Evolutionary conservation across 768 basidiomycete genomes (phyloP), one percentile per base, ranked within the genome.

Genomic region (Chalciporus chontae): DNA sequence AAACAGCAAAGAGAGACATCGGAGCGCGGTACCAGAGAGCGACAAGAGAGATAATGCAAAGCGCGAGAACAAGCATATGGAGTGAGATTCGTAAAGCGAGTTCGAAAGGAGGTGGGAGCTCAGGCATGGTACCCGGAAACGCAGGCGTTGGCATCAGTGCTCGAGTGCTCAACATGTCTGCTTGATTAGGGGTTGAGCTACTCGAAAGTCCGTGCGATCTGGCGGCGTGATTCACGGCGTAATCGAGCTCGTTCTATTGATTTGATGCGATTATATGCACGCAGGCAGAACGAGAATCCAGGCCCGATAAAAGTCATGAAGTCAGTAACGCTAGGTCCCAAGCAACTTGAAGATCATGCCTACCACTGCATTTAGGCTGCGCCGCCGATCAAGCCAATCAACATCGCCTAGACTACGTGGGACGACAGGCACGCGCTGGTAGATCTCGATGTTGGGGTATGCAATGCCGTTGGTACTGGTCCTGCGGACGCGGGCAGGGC

Each of bases 301-400:
- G 34, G 34, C 15, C n/a, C 5, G 49, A 47, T 24, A 50, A 61
- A 52, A 37, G 17, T 32, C 8, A 47, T 44, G 19, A 54, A 50
- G 55, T 66, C 51, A 68, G 60, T 43, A 51, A 58, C 52, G 19
- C 58, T 45, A 53, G 42, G 44, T 51, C 29, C 34, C 38, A 50
- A 52, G 47, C 47, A 43, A 53, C 47, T 48, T 60, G 50, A 55
- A 54, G 45, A 29, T 41, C 46, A 50, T 50, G 71, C 84, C 62
- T 64, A 90, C 88, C 71, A 85, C 80, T 48, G 78, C 77, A 59
- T 81, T 84, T 26, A 85, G 69, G 62, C 83, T 88, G 50, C 87
- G 78, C 45, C 90, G 75, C 44, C 85, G 79, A 49, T 84, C 78
- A 29, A 90, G 71, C 90, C 90, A 91, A 61, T 87, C 87, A 43